phyloP scores from a whole-genome alignment of 768 basidiomycete genomes.

The Gyrodon lividus region DNA sequence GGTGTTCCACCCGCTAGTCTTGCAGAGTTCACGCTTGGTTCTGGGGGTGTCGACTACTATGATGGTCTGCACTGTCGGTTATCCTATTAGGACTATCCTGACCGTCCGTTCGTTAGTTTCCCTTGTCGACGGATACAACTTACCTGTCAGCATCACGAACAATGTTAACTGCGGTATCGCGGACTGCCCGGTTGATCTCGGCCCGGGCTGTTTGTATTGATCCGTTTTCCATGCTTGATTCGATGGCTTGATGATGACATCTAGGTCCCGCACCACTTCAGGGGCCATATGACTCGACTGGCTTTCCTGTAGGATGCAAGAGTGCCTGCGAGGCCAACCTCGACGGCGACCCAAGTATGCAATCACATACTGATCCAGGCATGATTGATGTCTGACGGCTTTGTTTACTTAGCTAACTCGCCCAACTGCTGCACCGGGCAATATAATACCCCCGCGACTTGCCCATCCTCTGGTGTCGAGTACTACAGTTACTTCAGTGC shows the following conservation, averaged over 20 bases:
- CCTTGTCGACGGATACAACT: conserved; percentile 64
- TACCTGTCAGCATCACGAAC: conserved; percentile 59
- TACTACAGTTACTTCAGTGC: conserved; percentile 49
- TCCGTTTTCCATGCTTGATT: neutral
- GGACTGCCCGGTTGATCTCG: conserved; percentile 61
- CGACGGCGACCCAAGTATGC: conserved; percentile 32
- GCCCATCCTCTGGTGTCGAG: conserved; percentile 46
- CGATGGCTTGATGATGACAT: neutral
- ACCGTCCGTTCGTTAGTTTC: conserved; percentile 41
- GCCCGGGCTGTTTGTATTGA: conserved; percentile 46
- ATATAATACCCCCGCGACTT: conserved; percentile 51
- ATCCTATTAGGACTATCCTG: neutral
- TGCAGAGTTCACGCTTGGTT: conserved; percentile 64
- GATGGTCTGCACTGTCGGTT: conserved; percentile 44
- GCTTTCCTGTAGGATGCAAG: conserved; percentile 58
- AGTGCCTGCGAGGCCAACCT: conserved; percentile 51
- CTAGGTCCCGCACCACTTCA: conserved; percentile 49
- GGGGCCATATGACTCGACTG: conserved; percentile 53
- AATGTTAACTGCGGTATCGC: conserved; percentile 53
- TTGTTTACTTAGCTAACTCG: conserved; percentile 44
- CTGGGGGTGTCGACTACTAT: conserved; percentile 51
- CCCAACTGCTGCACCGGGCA: conserved; percentile 64
- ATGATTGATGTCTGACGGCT: neutral
- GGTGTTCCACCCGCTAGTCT: conserved; percentile 69
- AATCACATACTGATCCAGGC: neutral